phyloP scores from a whole-genome alignment of 139 green algal species.

The Auxenochlorella protothecoides region DNA sequence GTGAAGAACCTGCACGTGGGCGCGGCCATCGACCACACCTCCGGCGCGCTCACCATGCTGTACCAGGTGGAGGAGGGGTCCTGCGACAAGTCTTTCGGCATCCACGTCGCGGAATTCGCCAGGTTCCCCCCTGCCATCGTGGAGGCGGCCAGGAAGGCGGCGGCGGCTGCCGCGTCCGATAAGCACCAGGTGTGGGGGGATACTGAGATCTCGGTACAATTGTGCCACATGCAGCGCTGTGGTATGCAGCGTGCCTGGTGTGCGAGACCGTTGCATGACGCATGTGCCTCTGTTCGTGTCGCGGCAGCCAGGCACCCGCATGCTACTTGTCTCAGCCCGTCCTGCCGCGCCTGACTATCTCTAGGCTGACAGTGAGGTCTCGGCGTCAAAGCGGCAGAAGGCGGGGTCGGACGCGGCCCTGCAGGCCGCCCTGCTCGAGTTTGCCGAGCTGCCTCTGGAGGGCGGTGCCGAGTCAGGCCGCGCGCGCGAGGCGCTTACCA shows the following conservation, averaged over 20 bases:
- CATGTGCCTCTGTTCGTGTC: background rate
- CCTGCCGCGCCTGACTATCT: too few species aligned
- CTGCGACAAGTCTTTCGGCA: slow-evolving; percentile 90
- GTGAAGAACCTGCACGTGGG: slow-evolving; percentile 73
- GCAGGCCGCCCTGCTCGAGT: slow-evolving; percentile 40
- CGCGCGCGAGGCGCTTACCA: too few species aligned
- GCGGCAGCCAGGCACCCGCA: too few species aligned
- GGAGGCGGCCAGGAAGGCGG: slow-evolving; percentile 54
- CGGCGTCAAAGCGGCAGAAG: background rate
- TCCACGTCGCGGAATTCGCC: slow-evolving; percentile 86
- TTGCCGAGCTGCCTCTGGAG: slow-evolving; percentile 45
- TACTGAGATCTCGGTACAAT: background rate
- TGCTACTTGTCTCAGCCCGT: too few species aligned
- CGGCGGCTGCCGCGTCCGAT: slow-evolving; percentile 25
- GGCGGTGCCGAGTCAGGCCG: background rate
- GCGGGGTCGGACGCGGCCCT: background rate
- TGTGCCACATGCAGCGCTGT: too few species aligned
- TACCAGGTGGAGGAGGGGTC: slow-evolving; percentile 71
- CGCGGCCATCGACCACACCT: slow-evolving; percentile 47
- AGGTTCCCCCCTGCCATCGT: slow-evolving; percentile 78
- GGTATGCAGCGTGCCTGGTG: background rate
- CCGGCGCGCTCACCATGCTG: slow-evolving; percentile 79
- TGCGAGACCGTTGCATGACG: background rate
- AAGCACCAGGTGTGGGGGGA: slow-evolving; percentile 7
- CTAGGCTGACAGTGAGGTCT: slow-evolving; percentile 1